phyloP scores from a whole-genome alignment of 140 eudicot genomes.

The Erigeron philadelphicus region DNA sequence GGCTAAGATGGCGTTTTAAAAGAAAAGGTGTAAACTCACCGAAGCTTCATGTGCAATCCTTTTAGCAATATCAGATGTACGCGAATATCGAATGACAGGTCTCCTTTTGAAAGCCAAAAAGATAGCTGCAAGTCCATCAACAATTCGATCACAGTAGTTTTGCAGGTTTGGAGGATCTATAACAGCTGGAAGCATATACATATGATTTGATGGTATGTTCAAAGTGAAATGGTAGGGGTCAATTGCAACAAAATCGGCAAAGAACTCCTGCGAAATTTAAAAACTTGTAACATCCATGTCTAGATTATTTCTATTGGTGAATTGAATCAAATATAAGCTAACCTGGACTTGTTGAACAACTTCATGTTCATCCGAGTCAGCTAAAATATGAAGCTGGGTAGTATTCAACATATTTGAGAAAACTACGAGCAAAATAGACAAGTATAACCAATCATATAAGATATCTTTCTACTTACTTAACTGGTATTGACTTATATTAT shows the following conservation, averaged over 20 bases:
- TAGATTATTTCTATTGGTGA: background rate
- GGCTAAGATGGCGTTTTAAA: background rate
- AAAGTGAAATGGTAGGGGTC: conserved; percentile 77
- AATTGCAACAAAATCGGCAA: conserved; percentile 86
- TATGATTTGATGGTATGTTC: conserved; percentile 67
- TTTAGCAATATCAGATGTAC: conserved; percentile 85
- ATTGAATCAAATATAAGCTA: conserved; percentile 8
- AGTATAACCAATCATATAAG: conserved; percentile 12
- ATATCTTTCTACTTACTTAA: background rate
- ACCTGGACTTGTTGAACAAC: conserved; percentile 98
- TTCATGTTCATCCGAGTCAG: conserved; percentile 95
- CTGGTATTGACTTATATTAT: background rate
- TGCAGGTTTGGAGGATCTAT: conserved; percentile 76
- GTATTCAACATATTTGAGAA: conserved; percentile 89
- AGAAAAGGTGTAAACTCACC: conserved; percentile 40
- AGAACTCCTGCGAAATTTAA: conserved; percentile 63
- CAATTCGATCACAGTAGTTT: conserved; percentile 73
- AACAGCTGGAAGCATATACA: conserved; percentile 94
- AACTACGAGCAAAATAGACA: conserved; percentile 44
- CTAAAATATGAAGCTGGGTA: conserved; percentile 87
- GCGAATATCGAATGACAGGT: conserved; percentile 79
- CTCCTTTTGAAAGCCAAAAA: conserved; percentile 81
- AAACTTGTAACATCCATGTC: conserved; percentile 2
- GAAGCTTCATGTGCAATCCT: conserved; percentile 85
- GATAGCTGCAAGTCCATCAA: conserved; percentile 88